Conservation (phyloP, 352 stramenopile genomes). For the Globisporangium polare region DNA sequence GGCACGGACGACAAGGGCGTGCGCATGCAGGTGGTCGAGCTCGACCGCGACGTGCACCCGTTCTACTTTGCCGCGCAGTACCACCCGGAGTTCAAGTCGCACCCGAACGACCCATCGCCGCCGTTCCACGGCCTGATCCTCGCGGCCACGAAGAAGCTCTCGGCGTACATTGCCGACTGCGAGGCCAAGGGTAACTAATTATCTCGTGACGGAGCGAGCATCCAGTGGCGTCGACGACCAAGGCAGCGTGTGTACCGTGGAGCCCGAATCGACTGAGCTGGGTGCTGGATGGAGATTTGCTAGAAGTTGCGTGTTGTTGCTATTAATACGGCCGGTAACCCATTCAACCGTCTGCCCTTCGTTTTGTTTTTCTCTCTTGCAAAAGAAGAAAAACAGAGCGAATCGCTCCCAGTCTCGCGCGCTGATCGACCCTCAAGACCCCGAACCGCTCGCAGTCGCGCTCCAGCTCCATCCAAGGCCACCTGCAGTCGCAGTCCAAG, state of each 20-base stretch:
- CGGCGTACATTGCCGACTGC: conserved; percentile 53
- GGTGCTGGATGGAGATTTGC: conserved; percentile 1
- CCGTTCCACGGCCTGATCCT: conserved; percentile 97
- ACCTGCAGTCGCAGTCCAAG: neutral
- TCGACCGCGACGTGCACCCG: conserved; percentile 93
- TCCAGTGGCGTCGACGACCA: neutral
- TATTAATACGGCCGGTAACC: conserved; percentile 14
- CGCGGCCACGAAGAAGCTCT: conserved; percentile 79
- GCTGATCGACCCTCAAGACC: neutral
- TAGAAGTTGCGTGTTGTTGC: conserved; percentile 16
- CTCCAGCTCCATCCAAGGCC: neutral
- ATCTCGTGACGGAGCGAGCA: neutral
- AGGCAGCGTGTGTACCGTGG: too few relatives aligned
- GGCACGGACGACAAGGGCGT: conserved; percentile 96
- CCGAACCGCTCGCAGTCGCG: conserved; percentile 14
- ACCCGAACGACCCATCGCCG: conserved; percentile 94
- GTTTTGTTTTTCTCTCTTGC: conserved; percentile 10
- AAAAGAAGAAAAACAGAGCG: conserved; percentile 10
- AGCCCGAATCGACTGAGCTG: neutral
- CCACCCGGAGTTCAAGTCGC: conserved; percentile 98
- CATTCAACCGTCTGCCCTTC: conserved; percentile 8
- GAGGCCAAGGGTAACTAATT: conserved; percentile 32
- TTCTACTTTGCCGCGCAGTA: conserved; percentile 99
- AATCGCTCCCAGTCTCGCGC: conserved; percentile 17
- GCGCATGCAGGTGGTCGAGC: conserved; percentile 99